Evolutionary conservation across 1,139 yeast genomes (phyloP), one percentile per base, ranked within the genome.

Genomic region (Yamadazyma mexicana): DNA sequence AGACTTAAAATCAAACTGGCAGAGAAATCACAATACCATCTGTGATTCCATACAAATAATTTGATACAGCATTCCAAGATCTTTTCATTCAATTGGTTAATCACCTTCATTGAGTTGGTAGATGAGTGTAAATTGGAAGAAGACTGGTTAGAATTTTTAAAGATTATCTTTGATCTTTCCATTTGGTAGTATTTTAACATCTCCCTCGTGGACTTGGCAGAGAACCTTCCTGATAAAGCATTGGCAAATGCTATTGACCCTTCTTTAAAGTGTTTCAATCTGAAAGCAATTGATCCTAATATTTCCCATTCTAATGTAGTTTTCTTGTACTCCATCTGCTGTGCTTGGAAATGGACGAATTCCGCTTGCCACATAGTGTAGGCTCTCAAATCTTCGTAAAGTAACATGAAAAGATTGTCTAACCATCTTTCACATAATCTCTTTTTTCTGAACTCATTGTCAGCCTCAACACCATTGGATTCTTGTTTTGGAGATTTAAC

Each of bases 1-100:
- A 89, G 63, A 1, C 80, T 69, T 25, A 66, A 61, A 16, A 83
- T 59, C 41, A 88, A 69, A 35, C 72, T 69, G 20, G 94, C 87
- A 8, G 95, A 83, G 54, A 89, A 91, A 50, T 91, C 96, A 48
- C 82, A 78, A 64, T 92, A 94, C 98, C 98, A 94, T 58, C 98
- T 80, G 62, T 89, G 98, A 58, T 89, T 87, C 97, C 98, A 92
- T 16, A 95, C 95, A 27, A 85, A 69, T 42, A 92, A 68, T 52
- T 84, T 85, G 36, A 89, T 87, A 44, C 83, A 67, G 31, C 86
- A 68, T 46, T 85, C 92, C 49, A 89, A 69, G 16, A 87, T 79
- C 47, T 75, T 73, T 40, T 77, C 81, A 55, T 82, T 81, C 41
- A 81, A 60, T 44, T 70, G 77, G 44, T 72, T 66, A 35, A 75